Evolutionary conservation across 169 alveolate genomes (phyloP).

Genomic region (Plasmodium gonderi): DNA sequence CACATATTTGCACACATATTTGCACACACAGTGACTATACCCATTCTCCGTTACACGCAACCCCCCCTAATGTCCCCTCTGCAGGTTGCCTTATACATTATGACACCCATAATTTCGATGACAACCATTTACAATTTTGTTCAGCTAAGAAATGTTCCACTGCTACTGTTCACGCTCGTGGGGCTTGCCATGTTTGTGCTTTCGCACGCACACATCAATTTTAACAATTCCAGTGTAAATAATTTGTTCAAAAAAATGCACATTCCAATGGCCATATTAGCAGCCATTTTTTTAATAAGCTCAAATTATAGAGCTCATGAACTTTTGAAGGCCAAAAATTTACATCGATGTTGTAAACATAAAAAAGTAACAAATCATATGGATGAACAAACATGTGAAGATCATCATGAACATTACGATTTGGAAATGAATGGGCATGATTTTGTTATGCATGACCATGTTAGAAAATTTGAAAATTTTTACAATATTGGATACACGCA

Average conservation of each 20-base stretch:
- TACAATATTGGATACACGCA: slow-evolving; percentile 6
- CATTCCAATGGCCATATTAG: slow-evolving; percentile 11
- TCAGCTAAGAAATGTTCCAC: slow-evolving; percentile 34
- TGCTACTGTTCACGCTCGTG: slow-evolving; percentile 9
- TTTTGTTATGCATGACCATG: background rate
- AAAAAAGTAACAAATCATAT: background rate
- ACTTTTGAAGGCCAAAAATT: slow-evolving; percentile 14
- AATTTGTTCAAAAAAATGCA: background rate
- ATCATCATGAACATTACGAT: background rate
- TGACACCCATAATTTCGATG: slow-evolving; percentile 47
- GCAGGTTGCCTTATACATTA: slow-evolving; percentile 40
- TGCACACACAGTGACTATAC: background rate
- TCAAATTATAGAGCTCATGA: slow-evolving; percentile 33
- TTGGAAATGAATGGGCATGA: background rate
- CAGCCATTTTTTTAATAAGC: slow-evolving; percentile 6
- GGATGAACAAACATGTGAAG: background rate
- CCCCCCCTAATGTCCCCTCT: background rate
- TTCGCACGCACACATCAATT: slow-evolving; percentile 36
- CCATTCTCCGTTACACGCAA: background rate
- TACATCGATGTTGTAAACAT: slow-evolving; percentile 47
- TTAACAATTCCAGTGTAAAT: background rate
- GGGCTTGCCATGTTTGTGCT: slow-evolving; percentile 29
- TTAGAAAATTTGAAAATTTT: background rate
- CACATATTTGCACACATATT: background rate
- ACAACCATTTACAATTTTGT: slow-evolving; percentile 15